phyloP scores from a whole-genome alignment of 148 eudicot species.

The Nepenthes mirabilis region DNA sequence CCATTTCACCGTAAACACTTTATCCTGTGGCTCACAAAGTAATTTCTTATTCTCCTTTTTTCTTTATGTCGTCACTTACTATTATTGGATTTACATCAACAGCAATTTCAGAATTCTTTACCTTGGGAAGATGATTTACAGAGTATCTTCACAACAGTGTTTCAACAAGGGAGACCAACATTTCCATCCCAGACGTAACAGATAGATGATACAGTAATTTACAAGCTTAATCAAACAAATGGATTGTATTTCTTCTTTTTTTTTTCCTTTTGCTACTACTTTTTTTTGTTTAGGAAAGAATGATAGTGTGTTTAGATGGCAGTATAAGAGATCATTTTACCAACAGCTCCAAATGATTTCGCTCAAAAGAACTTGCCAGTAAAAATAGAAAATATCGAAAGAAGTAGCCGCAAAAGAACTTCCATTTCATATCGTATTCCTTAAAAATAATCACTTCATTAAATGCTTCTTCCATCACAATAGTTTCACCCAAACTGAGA shows the following conservation, averaged over 20 bases:
- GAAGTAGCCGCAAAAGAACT: neutral
- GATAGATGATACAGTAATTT: slow-evolving; percentile 28
- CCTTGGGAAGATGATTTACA: slow-evolving; percentile 72
- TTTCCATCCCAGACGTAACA: slow-evolving; percentile 52
- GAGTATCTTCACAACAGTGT: slow-evolving; percentile 43
- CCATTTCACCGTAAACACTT: slow-evolving; percentile 45
- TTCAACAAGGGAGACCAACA: slow-evolving; percentile 55
- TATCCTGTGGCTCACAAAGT: neutral
- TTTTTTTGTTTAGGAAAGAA: too few relatives aligned
- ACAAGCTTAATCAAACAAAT: neutral
- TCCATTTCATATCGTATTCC: too few relatives aligned
- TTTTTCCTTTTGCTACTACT: too few relatives aligned
- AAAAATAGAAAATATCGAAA: neutral
- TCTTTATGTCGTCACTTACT: neutral
- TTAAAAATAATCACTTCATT: neutral
- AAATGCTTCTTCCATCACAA: too few relatives aligned
- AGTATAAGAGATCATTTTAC: too few relatives aligned
- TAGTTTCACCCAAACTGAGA: too few relatives aligned
- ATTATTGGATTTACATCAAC: slow-evolving; percentile 3
- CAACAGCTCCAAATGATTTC: too few relatives aligned
- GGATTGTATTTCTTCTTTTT: too few relatives aligned
- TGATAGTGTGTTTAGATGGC: too few relatives aligned
- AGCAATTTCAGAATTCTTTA: slow-evolving; percentile 45
- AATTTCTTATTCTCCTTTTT: neutral
- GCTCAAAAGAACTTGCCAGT: neutral